Evolutionary conservation across 2,329 filamentous ascomycete species (phyloP).

Genomic region (Tolypocladium nubicola): DNA sequence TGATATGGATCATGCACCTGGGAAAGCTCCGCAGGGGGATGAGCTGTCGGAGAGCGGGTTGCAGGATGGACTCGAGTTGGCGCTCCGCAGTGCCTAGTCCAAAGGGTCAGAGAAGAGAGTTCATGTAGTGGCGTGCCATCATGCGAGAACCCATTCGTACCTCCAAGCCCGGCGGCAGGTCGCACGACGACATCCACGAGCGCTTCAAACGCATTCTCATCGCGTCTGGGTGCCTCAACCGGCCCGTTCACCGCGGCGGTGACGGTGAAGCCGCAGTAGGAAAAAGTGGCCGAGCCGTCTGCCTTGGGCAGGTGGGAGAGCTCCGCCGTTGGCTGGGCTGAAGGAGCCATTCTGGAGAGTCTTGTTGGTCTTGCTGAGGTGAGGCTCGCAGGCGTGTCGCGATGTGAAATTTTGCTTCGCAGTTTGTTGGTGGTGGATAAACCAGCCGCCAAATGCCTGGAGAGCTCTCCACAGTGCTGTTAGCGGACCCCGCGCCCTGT

Average conservation of each 20-base stretch:
- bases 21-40: conserved; percentile 68
- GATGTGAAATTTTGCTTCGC: conserved; percentile 2
- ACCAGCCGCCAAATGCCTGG: background rate
- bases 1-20: conserved; percentile 67
- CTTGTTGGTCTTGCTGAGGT: conserved; percentile 1
- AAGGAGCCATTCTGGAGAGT: conserved; percentile 1
- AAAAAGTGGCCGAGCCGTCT: conserved; percentile 72
- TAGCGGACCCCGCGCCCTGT: background rate
- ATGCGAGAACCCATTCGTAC: conserved; percentile 29
- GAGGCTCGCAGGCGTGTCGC: conserved; percentile 6
- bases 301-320: conserved; percentile 55
- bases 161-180: conserved; percentile 74
- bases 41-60: conserved; percentile 61
- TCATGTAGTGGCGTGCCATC: too few species aligned
- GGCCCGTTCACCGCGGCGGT: conserved; percentile 86
- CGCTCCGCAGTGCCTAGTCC: conserved; percentile 57
- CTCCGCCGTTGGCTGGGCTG: conserved; percentile 36
- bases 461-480: background rate
- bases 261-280: conserved; percentile 66
- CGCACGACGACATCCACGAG: conserved; percentile 83
- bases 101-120: conserved; percentile 5
- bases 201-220: conserved; percentile 87
- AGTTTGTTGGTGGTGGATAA: background rate
- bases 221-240: conserved; percentile 76
- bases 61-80: conserved; percentile 69